phyloP scores from a whole-genome alignment of 2,329 filamentous ascomycete genomes.

The Diaporthe caulivora region DNA sequence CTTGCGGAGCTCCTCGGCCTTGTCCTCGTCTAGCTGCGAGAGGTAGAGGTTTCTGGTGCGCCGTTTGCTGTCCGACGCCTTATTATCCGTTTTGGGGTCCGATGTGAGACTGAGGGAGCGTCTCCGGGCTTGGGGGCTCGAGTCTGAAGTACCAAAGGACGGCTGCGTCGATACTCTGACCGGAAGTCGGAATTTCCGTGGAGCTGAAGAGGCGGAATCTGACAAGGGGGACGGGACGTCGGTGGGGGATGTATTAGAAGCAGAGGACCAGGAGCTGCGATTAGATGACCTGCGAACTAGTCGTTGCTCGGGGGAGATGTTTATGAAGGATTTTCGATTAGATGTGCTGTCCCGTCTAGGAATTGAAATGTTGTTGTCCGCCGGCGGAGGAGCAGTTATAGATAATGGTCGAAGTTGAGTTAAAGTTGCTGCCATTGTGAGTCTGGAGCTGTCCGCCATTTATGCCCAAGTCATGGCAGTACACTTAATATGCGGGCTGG shows the following conservation, averaged over 20 bases:
- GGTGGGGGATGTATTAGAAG: constrained; percentile 24
- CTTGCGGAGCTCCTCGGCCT: constrained; percentile 31
- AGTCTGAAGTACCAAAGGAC: constrained; percentile 27
- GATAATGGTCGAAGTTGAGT: constrained; percentile 27
- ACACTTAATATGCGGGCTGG: constrained; percentile 25
- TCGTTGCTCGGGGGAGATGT: constrained; percentile 20
- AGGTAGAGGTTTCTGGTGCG: constrained; percentile 25
- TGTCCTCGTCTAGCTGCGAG: constrained; percentile 29
- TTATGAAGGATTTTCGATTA: constrained; percentile 15
- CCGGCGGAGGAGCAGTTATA: constrained; percentile 29
- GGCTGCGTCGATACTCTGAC: constrained; percentile 26
- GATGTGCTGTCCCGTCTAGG: constrained; percentile 20
- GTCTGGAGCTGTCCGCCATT: constrained; percentile 25
- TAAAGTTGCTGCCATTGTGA: constrained; percentile 26
- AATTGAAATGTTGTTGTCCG: constrained; percentile 21
- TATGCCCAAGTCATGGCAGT: constrained; percentile 29
- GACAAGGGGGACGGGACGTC: constrained; percentile 24
- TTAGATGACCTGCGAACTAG: constrained; percentile 28
- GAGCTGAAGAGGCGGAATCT: constrained; percentile 18
- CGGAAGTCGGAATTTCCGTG: constrained; percentile 30
- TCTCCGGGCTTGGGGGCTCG: constrained; percentile 25
- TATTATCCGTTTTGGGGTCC: constrained; percentile 24
- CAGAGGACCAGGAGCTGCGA: constrained; percentile 21
- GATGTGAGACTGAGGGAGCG: constrained; percentile 13
- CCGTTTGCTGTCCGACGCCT: constrained; percentile 19